Conservation (phyloP, 495 filamentous ascomycete genomes). For the Clohesyomyces aquaticus region DNA sequence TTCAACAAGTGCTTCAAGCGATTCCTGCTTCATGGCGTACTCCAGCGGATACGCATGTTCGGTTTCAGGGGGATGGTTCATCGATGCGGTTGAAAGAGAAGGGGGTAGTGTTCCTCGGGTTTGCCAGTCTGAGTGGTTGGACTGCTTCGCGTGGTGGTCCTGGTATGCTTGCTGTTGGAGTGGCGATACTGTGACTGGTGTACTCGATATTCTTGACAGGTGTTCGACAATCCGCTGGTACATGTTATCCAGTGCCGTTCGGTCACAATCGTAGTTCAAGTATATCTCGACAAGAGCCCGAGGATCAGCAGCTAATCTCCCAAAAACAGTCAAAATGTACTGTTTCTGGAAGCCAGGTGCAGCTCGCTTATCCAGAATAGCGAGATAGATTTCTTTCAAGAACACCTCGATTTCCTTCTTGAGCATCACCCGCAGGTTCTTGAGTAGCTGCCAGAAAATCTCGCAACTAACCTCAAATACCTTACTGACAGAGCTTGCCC, state of each 20-base stretch:
- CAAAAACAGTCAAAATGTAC: constrained; percentile 84
- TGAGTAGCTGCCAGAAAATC: constrained; percentile 96
- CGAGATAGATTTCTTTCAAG: constrained; percentile 94
- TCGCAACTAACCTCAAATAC: constrained; percentile 97
- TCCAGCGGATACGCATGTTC: constrained; percentile 78
- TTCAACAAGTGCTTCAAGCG: constrained; percentile 84
- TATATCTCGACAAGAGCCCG: constrained; percentile 92
- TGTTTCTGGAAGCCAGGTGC: constrained; percentile 89
- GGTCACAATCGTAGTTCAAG: constrained; percentile 97
- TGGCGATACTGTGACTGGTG: constrained; percentile 71
- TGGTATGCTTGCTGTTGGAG: constrained; percentile 82
- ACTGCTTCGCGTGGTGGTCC: constrained; percentile 67
- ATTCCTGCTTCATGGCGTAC: constrained; percentile 83
- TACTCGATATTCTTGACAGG: constrained; percentile 77
- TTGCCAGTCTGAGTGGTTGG: constrained; percentile 70
- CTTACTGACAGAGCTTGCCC: constrained; percentile 82
- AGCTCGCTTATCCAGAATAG: constrained; percentile 84
- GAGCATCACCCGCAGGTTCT: constrained; percentile 88
- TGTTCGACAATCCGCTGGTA: constrained; percentile 94
- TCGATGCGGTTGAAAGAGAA: constrained; percentile 76
- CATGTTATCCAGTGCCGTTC: constrained; percentile 91
- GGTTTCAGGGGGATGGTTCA: constrained; percentile 60
- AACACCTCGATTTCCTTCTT: constrained; percentile 99
- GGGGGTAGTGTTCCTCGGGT: constrained; percentile 81
- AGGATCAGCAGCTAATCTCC: constrained; percentile 81